A percentile compares a stretch with the other conserved stretches of the same genome.
Evolutionary conservation across 176 grass and related monocot genomes (phyloP).

Genomic region (Elymus sibiricus): DNA sequence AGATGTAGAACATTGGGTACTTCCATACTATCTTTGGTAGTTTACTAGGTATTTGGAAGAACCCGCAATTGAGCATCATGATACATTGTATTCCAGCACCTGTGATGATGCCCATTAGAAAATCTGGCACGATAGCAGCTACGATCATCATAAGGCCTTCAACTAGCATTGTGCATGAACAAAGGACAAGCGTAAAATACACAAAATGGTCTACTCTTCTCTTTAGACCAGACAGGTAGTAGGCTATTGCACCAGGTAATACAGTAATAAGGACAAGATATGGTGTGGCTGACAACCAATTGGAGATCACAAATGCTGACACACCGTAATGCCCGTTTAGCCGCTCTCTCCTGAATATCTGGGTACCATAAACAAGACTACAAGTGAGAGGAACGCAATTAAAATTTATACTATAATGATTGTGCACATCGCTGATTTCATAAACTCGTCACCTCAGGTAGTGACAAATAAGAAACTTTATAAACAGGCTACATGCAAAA

Average conservation of each 20-base stretch:
- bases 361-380: neutral
- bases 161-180: conserved; percentile 44
- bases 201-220: conserved; percentile 32
- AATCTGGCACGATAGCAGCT: no score
- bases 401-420: no score
- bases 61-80: no score
- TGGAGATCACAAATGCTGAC: conserved; percentile 39
- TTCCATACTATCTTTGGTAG: no score
- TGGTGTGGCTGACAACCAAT: conserved; percentile 44
- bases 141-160: neutral
- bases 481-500: no score
- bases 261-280: conserved; percentile 38
- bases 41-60: no score
- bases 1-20: no score
- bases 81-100: no score
- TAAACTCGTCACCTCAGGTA: no score
- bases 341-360: conserved; percentile 54
- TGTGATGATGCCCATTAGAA: no score
- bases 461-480: no score
- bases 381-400: neutral
- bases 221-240: conserved; percentile 44
- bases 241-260: conserved; percentile 44
- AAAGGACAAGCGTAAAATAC: conserved; percentile 36
- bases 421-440: no score
- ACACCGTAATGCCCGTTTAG: conserved; percentile 54